Base-by-base conservation (phyloP, 2,329 filamentous ascomycete species). In the Arthrobotrys pseudoclavata region DNA sequence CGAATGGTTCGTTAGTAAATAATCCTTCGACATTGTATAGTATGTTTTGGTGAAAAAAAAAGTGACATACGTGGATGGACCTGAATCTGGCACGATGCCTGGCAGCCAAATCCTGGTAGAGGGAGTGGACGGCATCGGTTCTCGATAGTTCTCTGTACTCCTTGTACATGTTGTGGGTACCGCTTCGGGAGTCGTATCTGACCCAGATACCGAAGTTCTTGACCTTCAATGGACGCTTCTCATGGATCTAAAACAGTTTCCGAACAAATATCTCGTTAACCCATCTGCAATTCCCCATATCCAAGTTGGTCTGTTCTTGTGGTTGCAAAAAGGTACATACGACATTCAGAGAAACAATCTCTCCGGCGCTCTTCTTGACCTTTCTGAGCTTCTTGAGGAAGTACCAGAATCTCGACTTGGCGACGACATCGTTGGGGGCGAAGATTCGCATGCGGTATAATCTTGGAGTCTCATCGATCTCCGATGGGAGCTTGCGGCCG, bases 111-210 rank as follows among this genome's bases (percentile, higher is more conserved):
- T 99, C 96, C 87, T 96, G 92, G 92, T 99, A 99, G 85, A 99
- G 91, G 83, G 95, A 88, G 88, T 98, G 92, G 84, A 98, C 95
- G 82, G 96, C 96, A 83, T 96, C 95, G 84, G 91, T 92, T 87
- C 96, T 90, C 85, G 92, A 95, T 90, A 98, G 92, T 90, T 98
- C 96, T 86, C 96, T 93, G 92, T 97, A 98, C 91, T 99, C 96
- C 91, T 98, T 98, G 93, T 99, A 99, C 96, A 99, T 99, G 92
- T 99, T 99, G 94, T 99, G 96, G 84, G 96, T 99, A 84, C 96
- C 96, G 84, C 96, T 98, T 87, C 96, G 95, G 80, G 96, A 99
- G 89, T 99, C 95, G 89, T 99, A 99, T 86, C 96, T 94, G 88
- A 99, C 91, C 96, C 96, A 99, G 91, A 99, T 91, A 86, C 96